Percentiles rank a stretch among this genome's conserved stretches.
Conservation (phyloP, 2,329 filamentous ascomycete species). For the Pseudogymnoascus sp. region DNA sequence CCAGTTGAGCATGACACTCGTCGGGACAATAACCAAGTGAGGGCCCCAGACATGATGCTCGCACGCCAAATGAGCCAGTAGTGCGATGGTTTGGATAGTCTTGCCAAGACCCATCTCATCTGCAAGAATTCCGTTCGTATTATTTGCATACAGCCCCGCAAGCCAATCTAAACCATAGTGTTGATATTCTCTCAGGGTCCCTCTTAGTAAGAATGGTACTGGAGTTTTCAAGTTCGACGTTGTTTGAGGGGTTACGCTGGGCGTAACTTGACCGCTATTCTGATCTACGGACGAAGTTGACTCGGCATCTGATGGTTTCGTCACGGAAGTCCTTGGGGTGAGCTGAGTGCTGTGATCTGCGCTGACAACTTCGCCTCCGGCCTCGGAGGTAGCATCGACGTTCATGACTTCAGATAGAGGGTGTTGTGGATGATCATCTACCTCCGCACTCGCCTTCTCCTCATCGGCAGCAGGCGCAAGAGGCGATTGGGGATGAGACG, state of each 20-base stretch:
- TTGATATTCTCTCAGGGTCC: conserved; percentile 89
- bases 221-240: conserved; percentile 51
- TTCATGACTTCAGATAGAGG: conserved; percentile 10
- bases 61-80: conserved; percentile 87
- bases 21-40: conserved; percentile 91
- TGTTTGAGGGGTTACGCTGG: conserved; percentile 34
- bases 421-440: neutral
- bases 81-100: conserved; percentile 93
- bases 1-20: conserved; percentile 98
- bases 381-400: neutral
- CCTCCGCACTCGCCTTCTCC: neutral
- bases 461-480: neutral
- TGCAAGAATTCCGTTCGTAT: conserved; percentile 91
- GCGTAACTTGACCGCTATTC: conserved; percentile 26
- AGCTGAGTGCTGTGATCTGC: conserved; percentile 30
- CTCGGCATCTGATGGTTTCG: conserved; percentile 27
- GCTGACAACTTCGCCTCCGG: conserved; percentile 18
- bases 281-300: conserved; percentile 31
- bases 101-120: conserved; percentile 99
- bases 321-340: conserved; percentile 31
- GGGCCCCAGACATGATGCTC: conserved; percentile 90
- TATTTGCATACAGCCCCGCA: conserved; percentile 81
- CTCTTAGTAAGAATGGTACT: conserved; percentile 75
- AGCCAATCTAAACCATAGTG: conserved; percentile 97
- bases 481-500: conserved; percentile 16